Evolutionary conservation across 768 basidiomycete genomes (phyloP).

Genomic region (Suillus bovinus): DNA sequence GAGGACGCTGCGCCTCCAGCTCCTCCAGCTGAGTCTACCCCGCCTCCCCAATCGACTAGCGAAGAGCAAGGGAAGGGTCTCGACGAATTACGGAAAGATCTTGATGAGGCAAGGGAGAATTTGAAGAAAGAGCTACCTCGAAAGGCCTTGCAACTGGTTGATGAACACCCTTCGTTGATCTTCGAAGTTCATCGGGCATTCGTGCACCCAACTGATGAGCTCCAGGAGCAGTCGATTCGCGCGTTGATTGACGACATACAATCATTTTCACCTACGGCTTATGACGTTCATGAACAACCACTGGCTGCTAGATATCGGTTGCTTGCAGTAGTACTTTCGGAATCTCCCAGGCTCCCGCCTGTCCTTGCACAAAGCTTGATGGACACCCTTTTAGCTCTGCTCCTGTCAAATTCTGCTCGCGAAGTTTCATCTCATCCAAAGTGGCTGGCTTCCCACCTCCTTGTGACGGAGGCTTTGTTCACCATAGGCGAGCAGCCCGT

Average conservation of each 20-base stretch:
- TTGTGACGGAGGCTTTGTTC: slow-evolving; percentile 84
- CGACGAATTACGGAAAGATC: slow-evolving; percentile 64
- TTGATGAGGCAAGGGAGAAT: slow-evolving; percentile 66
- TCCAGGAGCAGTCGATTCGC: slow-evolving; percentile 66
- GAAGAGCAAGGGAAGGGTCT: slow-evolving; percentile 41
- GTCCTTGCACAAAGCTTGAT: slow-evolving; percentile 60
- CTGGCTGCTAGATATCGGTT: slow-evolving; percentile 83
- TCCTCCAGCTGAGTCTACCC: slow-evolving; percentile 19
- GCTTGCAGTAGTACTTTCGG: slow-evolving; percentile 79
- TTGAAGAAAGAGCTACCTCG: slow-evolving; percentile 64
- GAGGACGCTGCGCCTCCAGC: slow-evolving; percentile 21
- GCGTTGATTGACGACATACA: slow-evolving; percentile 79
- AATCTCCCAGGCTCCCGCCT: slow-evolving; percentile 62
- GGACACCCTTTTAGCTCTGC: slow-evolving; percentile 65
- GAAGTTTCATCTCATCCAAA: slow-evolving; percentile 65
- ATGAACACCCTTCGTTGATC: slow-evolving; percentile 83
- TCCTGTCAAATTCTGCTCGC: slow-evolving; percentile 56
- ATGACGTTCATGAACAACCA: slow-evolving; percentile 72
- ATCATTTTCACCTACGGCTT: slow-evolving; percentile 60
- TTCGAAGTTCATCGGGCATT: slow-evolving; percentile 89
- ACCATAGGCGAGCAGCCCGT: slow-evolving; percentile 74
- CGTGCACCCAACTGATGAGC: slow-evolving; percentile 56
- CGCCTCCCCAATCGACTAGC: slow-evolving; percentile 13
- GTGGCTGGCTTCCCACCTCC: slow-evolving; percentile 86
- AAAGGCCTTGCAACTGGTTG: slow-evolving; percentile 76